Evolutionary conservation across 176 grass and related monocot genomes (phyloP), one percentile per base, ranked within the genome.

Genomic region (Aegilops bicornis): DNA sequence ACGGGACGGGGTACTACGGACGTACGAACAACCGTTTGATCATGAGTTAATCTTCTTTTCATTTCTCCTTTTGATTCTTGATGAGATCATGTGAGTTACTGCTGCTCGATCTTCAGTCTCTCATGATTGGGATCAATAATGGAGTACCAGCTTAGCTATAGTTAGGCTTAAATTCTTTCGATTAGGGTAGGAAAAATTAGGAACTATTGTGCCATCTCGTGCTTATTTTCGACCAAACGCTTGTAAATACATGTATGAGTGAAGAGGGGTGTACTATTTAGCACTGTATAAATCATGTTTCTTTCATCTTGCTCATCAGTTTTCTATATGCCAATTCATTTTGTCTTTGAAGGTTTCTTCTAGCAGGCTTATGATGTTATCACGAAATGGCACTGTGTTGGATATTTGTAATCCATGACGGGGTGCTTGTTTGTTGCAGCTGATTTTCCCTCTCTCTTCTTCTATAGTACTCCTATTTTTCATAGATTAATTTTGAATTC

Each of bases 201-300:
- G 29, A 33, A 77, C 8, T 42, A 16, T 35, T 13, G 78, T 43
- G 10, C 16, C 45, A 16, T 40, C 20, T 9, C 24, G 71, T 25
- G 42, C 59, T 11, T 84, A 68, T 91, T 75, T 79, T 4, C 25
- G 60, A 69, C 23, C 47, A 15, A 24, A 54, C 45, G 73, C 82
- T 63, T 91, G 86, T 91, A 22, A 91, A 88, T 91, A 81, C 22
- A 25, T 50, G 4, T 22, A 80, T 42, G 85, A 84, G 76, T 62
- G 77, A 45, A n/a, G 22, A 76, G 70, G 66, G 4, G 25, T 58
- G 71, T 64, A 76, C 39, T 43, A 32, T 32, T 65, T 84, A 47
- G 39, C 69, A 42, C 39, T 23, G 52, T 58, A 19, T 58, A 58
- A 58, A 58, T 58, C 52, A 58, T 58, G 52, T 20, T 58, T 13